phyloP scores from a whole-genome alignment of 305 asterid genomes.

The Solanum hybrid region DNA sequence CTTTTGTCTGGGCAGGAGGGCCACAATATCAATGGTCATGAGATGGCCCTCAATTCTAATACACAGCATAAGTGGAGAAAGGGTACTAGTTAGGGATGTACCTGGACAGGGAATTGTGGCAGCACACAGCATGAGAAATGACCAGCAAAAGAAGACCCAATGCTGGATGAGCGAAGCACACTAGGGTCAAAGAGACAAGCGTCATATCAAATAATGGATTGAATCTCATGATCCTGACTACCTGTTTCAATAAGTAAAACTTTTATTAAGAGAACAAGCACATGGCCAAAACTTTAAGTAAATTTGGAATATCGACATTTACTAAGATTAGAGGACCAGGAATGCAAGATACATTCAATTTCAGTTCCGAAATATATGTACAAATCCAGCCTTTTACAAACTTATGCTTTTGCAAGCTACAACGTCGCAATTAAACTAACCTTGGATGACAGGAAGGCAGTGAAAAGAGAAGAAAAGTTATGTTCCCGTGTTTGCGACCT shows the following conservation, averaged over 20 bases:
- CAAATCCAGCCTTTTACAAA: not conserved
- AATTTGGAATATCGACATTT: not conserved
- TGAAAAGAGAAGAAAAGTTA: constrained; percentile 34
- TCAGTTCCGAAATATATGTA: not conserved
- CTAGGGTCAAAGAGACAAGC: constrained; percentile 48
- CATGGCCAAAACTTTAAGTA: not conserved
- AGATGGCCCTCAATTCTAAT: not conserved
- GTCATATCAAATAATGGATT: constrained; percentile 51
- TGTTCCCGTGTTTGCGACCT: constrained; percentile 70
- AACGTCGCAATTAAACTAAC: constrained; percentile 27
- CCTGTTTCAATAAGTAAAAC: constrained; percentile 36
- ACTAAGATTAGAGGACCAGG: not conserved
- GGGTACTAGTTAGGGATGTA: constrained; percentile 15
- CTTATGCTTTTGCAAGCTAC: not conserved
- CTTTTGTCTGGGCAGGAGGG: not conserved
- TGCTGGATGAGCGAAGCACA: constrained; percentile 83
- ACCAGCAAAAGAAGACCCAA: constrained; percentile 73
- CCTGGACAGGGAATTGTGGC: constrained; percentile 81
- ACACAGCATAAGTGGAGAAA: not conserved
- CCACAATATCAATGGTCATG: not conserved
- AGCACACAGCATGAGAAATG: constrained; percentile 57
- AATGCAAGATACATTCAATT: not conserved
- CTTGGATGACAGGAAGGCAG: constrained; percentile 55
- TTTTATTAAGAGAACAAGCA: not conserved
- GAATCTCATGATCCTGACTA: constrained; percentile 46